phyloP scores from a whole-genome alignment of 2,329 filamentous ascomycete species.

The Aspergillus latus region DNA sequence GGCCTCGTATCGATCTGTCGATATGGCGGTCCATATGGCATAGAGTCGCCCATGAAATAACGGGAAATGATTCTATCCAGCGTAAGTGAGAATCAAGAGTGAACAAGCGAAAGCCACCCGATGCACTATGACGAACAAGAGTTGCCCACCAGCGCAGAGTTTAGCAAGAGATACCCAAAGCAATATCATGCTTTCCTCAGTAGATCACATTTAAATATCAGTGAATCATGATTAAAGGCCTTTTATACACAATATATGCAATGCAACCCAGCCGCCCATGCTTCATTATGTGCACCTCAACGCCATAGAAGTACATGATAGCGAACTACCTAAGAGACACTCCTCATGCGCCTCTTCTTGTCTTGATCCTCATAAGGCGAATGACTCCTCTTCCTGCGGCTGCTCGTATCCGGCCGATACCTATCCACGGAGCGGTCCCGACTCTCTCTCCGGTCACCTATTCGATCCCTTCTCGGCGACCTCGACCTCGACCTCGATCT shows the following conservation, averaged over 20 bases:
- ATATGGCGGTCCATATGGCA: no score
- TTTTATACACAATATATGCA: conserved; percentile 18
- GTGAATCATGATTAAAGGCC: not conserved
- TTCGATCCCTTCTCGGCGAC: conserved; percentile 48
- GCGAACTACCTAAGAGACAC: conserved; percentile 22
- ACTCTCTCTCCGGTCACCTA: conserved; percentile 41
- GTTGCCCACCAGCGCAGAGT: not conserved
- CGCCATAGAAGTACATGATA: conserved; percentile 19
- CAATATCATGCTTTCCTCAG: not conserved
- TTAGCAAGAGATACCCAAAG: conserved; percentile 10
- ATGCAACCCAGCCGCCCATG: conserved; percentile 21
- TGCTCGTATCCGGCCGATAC: conserved; percentile 44
- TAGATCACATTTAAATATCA: not conserved
- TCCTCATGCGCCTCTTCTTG: conserved; percentile 41
- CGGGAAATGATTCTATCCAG: no score
- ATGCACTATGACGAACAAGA: not conserved
- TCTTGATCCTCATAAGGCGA: conserved; percentile 45
- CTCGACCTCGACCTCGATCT: conserved; percentile 47
- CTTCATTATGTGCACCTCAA: conserved; percentile 20
- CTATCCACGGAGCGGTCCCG: conserved; percentile 43
- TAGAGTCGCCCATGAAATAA: no score
- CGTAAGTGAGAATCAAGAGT: no score
- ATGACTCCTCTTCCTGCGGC: conserved; percentile 42
- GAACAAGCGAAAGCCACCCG: not conserved
- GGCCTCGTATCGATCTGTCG: no score